A percentile compares a stretch with the other conserved stretches of the same genome.
Evolutionary conservation across 2,329 filamentous ascomycete species (phyloP).

Genomic region (Botrytis medusae): DNA sequence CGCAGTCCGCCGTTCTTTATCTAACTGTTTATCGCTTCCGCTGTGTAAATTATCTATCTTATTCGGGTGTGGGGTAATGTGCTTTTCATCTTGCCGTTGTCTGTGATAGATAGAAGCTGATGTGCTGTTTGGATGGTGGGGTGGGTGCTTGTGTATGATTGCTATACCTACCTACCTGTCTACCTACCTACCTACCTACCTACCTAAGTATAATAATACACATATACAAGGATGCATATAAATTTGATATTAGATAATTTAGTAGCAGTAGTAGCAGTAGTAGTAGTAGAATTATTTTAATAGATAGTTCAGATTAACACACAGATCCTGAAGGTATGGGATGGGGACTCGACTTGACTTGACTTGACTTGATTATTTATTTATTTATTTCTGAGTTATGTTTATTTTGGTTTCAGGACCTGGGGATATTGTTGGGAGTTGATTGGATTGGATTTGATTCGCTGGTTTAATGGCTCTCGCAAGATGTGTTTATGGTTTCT

Average conservation of each 20-base stretch:
- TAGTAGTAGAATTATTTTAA: background rate
- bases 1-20: background rate
- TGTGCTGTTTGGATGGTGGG: background rate
- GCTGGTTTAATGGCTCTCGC: background rate
- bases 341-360: no score
- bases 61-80: no score
- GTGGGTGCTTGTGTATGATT: no score
- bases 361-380: background rate
- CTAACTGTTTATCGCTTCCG: background rate
- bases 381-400: background rate
- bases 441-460: background rate
- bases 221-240: no score
- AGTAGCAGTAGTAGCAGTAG: accelerated
- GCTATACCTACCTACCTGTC: no score
- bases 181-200: no score
- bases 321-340: background rate
- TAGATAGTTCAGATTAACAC: background rate
- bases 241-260: no score
- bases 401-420: background rate
- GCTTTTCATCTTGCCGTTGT: no score
- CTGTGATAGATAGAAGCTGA: background rate
- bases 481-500: background rate
- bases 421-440: background rate
- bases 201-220: no score
- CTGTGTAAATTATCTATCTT: background rate